Evolutionary conservation across 2,329 filamentous ascomycete species (phyloP).

Genomic region (Periconia digitata): DNA sequence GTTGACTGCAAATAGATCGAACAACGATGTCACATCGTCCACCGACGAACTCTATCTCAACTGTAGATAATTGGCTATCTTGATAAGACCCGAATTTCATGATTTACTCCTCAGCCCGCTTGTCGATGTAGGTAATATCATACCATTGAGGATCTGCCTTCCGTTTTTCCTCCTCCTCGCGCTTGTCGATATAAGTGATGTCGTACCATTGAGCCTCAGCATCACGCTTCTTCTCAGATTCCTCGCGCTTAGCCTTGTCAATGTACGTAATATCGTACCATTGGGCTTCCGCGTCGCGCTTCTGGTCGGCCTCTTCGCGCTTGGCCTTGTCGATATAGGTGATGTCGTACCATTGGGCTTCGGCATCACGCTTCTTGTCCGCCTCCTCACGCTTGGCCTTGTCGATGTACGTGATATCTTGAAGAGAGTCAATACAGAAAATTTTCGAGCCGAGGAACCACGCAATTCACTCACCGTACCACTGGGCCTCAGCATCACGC

Average conservation of each 20-base stretch:
- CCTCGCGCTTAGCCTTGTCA: conserved; percentile 7
- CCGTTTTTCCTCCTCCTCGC: conserved; percentile 7
- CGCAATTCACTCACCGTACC: background rate
- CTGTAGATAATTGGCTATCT: too few species aligned
- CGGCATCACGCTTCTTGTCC: conserved; percentile 2
- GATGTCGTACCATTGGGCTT: conserved; percentile 5
- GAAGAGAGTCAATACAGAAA: background rate
- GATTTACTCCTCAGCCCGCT: conserved; percentile 5
- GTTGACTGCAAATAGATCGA: too few species aligned
- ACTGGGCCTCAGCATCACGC: conserved; percentile 2
- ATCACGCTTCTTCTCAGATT: conserved; percentile 2
- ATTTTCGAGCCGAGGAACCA: background rate
- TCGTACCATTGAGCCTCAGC: conserved; percentile 6
- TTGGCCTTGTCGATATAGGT: conserved; percentile 9
- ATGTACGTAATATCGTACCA: conserved; percentile 9
- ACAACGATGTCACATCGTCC: too few species aligned
- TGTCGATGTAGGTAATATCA: conserved; percentile 10
- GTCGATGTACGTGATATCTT: conserved; percentile 8
- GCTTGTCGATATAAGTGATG: conserved; percentile 8
- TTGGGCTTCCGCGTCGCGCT: conserved; percentile 1
- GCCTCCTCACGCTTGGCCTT: conserved; percentile 5
- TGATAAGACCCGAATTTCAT: too few species aligned
- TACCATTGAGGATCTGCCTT: conserved; percentile 7
- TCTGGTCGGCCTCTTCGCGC: conserved; percentile 5
- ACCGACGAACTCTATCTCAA: too few species aligned